Base-by-base conservation (phyloP, 2,329 filamentous ascomycete genomes). In the Nigrospora osmanthi region DNA sequence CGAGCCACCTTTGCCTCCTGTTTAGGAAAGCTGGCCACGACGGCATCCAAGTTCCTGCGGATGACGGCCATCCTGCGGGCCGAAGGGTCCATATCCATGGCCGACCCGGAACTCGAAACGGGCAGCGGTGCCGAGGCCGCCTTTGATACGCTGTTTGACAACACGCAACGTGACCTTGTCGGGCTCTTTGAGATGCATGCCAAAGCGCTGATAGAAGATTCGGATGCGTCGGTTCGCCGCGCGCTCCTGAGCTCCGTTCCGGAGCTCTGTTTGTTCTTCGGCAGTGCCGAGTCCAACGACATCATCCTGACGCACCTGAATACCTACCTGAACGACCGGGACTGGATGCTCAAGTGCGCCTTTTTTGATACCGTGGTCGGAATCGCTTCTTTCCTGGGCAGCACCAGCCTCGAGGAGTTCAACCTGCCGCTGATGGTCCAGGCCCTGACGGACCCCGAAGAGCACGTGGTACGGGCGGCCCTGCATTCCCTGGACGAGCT, bases 331-430 rank as follows among this genome's bases (percentile, higher is more conserved):
- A 98, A 98, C 54, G 93, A 97, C 56, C 81, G 85, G 36, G 90
- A 98, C 61, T 98, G 93, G 93, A 89, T 89, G 62, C 70, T 98
- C 31, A 96, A 95, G 63, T 96, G 89, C 56, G 89, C 91, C 3
- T 97, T 97, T 60, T 96, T 98, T 57, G 90, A 95, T 58, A 88
- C 89, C 0, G 89, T 97, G 23, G 88, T 97, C 14, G 91, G 90
- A 4, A 90, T 98, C 52, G 88, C 90, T 4, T 81, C 87, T 1
- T 95, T 95, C 54, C 79, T 97, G 32, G 93, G 93, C 28, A 89
- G 87, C 48, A 87, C 83, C 32, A 94, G 85, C 53, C 69, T 98
- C 31, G 93, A 98, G 63, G 89, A 95, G 54, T 98, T 96, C 55
- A 95, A 97, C 52, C 68, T 98, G 23, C 93, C 94, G 1, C 72